A percentile compares a stretch with the other conserved stretches of the same genome.
These are phyloP conservation scores for Marasmius sp. DNA, from an alignment of 1,284 basidiomycete species.

Conservation along the genomic window DNA sequence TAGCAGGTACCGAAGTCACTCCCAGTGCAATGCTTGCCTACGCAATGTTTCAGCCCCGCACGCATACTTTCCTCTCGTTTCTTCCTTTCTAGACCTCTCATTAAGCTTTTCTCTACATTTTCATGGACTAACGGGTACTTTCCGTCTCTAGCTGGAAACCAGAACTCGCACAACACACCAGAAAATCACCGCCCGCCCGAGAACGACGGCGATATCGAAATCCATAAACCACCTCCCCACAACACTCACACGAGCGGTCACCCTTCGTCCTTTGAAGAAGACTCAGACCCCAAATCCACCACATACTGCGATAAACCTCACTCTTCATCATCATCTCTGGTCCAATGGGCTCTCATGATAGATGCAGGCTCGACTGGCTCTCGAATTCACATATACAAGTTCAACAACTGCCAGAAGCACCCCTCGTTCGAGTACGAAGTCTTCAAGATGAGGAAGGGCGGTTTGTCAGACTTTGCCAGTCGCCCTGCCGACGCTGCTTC, in stretches of 20 bases:
- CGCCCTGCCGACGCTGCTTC: conserved; percentile 71
- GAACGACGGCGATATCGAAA: conserved; percentile 2
- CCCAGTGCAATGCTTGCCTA: too few relatives aligned
- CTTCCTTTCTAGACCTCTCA: too few relatives aligned
- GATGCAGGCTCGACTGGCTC: conserved; percentile 98
- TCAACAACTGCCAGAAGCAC: conserved; percentile 84
- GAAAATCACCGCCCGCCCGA: neutral
- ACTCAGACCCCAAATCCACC: conserved; percentile 65
- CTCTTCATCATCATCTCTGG: conserved; percentile 50
- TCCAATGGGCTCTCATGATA: conserved; percentile 96
- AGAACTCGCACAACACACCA: neutral
- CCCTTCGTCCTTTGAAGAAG: conserved; percentile 57
- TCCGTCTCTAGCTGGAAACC: neutral
- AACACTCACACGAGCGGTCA: conserved; percentile 7
- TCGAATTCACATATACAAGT: conserved; percentile 97
- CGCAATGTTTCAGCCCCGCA: too few relatives aligned
- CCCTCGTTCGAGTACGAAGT: conserved; percentile 92
- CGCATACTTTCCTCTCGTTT: too few relatives aligned
- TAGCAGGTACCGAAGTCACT: too few relatives aligned
- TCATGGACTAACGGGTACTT: neutral
- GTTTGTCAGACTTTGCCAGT: conserved; percentile 71
- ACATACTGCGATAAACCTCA: conserved; percentile 65
- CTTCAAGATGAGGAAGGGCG: conserved; percentile 84
- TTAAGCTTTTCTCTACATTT: too few relatives aligned
- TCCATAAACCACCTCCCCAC: conserved; percentile 8